Evolutionary conservation across 805 yeast genomes (phyloP).

Genomic region (Wickerhamomyces ciferrii): DNA sequence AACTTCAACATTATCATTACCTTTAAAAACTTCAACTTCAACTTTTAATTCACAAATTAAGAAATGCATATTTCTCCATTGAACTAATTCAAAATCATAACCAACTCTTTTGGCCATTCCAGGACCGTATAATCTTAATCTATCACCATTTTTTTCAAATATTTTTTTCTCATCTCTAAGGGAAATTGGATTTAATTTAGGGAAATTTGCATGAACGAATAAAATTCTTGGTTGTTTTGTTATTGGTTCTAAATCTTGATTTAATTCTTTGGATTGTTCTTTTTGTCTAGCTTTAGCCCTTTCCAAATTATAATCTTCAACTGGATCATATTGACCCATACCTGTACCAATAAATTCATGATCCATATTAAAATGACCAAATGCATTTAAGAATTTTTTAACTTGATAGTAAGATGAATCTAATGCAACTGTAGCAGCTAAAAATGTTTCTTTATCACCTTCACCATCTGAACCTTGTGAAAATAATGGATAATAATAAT

Average conservation of each 20-base stretch:
- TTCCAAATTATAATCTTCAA: slow-evolving; percentile 38
- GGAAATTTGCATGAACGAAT: slow-evolving; percentile 64
- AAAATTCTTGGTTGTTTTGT: slow-evolving; percentile 28
- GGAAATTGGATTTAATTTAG: slow-evolving; percentile 59
- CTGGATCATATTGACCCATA: slow-evolving; percentile 60
- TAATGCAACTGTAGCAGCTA: slow-evolving; percentile 55
- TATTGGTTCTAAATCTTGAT: slow-evolving; percentile 10
- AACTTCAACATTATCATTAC: slow-evolving; percentile 34
- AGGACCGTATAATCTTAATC: slow-evolving; percentile 55
- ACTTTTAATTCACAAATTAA: slow-evolving; percentile 47
- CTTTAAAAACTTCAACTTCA: slow-evolving; percentile 37
- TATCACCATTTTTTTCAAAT: slow-evolving; percentile 35
- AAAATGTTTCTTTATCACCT: slow-evolving; percentile 57
- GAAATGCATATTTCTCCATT: slow-evolving; percentile 53
- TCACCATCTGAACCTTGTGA: slow-evolving; percentile 52
- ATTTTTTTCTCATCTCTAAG: slow-evolving; percentile 38
- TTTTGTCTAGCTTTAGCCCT: slow-evolving; percentile 17
- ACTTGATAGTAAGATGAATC: slow-evolving; percentile 56
- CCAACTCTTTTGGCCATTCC: slow-evolving; percentile 47
- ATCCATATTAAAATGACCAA: slow-evolving; percentile 42
- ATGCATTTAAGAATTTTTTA: slow-evolving; percentile 47
- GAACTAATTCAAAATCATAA: slow-evolving; percentile 52
- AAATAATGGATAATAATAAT: slow-evolving; percentile 50
- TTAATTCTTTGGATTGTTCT: slow-evolving; percentile 8
- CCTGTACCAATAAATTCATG: slow-evolving; percentile 49